A percentile compares a stretch with the other conserved stretches of the same genome.
Evolutionary conservation across 2,329 filamentous ascomycete species (phyloP).

Genomic region (Atkinsonella hypoxylon): DNA sequence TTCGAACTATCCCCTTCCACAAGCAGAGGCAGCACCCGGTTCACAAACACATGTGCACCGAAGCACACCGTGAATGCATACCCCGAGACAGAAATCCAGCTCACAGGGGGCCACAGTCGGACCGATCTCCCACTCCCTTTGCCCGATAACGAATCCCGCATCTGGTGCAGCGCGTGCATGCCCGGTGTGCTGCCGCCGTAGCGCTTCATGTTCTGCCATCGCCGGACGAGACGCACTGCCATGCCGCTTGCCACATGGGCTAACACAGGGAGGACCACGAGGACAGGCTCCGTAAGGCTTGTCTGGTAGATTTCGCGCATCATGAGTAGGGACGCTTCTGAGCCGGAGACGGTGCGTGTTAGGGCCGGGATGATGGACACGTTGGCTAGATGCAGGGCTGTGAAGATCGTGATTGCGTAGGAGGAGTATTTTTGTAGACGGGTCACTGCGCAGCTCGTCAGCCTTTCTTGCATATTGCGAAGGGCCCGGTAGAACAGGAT

Average conservation of each 20-base stretch:
- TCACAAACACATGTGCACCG: conserved; percentile 60
- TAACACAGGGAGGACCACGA: conserved; percentile 63
- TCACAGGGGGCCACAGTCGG: conserved; percentile 55
- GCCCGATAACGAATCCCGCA: conserved; percentile 19
- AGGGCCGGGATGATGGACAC: conserved; percentile 70
- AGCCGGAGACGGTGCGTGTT: conserved; percentile 58
- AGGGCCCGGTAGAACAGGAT: background rate
- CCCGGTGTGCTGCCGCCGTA: conserved; percentile 60
- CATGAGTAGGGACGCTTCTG: conserved; percentile 80
- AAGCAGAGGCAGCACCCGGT: conserved; percentile 61
- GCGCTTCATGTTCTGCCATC: conserved; percentile 56
- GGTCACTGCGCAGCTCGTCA: conserved; percentile 12
- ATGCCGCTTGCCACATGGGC: conserved; percentile 70
- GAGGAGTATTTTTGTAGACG: conserved; percentile 81
- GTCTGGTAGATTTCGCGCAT: conserved; percentile 90
- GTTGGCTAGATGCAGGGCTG: conserved; percentile 65
- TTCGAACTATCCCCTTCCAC: conserved; percentile 80
- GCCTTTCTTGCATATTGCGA: background rate
- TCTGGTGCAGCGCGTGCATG: conserved; percentile 28
- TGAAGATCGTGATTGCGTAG: conserved; percentile 70
- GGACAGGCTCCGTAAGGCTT: conserved; percentile 62
- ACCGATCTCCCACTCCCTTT: conserved; percentile 19
- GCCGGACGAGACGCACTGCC: conserved; percentile 61
- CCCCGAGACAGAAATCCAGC: conserved; percentile 58
- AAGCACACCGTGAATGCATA: conserved; percentile 58